Evolutionary conservation across 2,329 filamentous ascomycete species (phyloP).

Genomic region (Drechslerella dactyloides): DNA sequence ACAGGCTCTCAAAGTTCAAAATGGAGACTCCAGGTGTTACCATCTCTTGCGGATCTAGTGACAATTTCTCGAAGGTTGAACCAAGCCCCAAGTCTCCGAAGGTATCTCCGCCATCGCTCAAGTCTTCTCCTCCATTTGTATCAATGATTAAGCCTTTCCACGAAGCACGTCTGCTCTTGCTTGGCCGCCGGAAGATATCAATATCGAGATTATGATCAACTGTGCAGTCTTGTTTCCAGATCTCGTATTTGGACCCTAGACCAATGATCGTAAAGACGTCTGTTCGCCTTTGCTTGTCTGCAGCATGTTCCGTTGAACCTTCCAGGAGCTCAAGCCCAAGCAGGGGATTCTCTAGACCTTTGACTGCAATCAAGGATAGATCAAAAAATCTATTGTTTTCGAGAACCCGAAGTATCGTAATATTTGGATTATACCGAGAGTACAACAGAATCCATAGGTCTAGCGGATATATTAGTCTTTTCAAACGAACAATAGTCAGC

Average conservation of each 20-base stretch:
- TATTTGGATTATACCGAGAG: conserved; percentile 39
- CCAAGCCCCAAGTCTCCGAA: conserved; percentile 22
- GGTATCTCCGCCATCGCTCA: neutral
- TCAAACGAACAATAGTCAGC: neutral
- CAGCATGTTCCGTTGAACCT: conserved; percentile 18
- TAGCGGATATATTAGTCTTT: conserved; percentile 2
- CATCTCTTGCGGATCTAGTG: conserved; percentile 9
- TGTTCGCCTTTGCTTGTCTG: neutral
- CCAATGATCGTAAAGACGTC: conserved; percentile 23
- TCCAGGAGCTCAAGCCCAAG: conserved; percentile 26
- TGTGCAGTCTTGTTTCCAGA: conserved; percentile 47
- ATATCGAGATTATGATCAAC: conserved; percentile 17
- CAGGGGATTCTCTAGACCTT: conserved; percentile 14
- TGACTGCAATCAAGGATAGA: conserved; percentile 14
- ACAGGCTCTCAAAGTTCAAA: conserved; percentile 20
- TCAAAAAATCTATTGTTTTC: conserved; percentile 1
- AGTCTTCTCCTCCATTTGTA: conserved; percentile 23
- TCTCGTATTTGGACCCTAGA: conserved; percentile 23
- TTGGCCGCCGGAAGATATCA: conserved; percentile 17
- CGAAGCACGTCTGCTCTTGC: conserved; percentile 14
- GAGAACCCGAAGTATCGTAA: conserved; percentile 18
- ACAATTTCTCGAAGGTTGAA: conserved; percentile 32
- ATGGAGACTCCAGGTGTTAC: conserved; percentile 6
- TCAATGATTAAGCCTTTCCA: conserved; percentile 26
- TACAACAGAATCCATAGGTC: conserved; percentile 21